These are phyloP conservation scores for Trebouxia sp. DNA, from an alignment of 139 green algal genomes.

Conservation along the genomic window DNA sequence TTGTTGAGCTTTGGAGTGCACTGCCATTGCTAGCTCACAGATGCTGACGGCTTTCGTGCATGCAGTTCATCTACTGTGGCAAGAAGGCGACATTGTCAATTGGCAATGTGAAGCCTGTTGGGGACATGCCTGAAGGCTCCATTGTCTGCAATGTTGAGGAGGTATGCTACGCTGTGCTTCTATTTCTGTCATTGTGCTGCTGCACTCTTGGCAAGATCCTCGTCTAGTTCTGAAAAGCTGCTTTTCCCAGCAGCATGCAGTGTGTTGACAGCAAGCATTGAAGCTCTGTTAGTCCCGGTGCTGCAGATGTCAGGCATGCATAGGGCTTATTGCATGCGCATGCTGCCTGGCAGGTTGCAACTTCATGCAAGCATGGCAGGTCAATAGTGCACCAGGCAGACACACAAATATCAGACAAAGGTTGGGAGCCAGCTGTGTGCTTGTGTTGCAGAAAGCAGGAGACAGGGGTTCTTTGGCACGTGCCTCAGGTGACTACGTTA, in stretches of 20 bases:
- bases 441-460: conserved; percentile 70
- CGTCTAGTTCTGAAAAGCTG: too few species aligned
- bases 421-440: neutral
- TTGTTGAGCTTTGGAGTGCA: too few species aligned
- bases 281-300: neutral
- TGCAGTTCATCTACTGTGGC: conserved; percentile 95
- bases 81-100: conserved; percentile 95
- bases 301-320: neutral
- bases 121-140: conserved; percentile 97
- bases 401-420: neutral
- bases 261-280: neutral
- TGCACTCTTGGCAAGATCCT: too few species aligned
- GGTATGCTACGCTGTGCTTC: conserved; percentile 39
- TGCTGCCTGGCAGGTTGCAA: neutral
- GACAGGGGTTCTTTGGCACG: conserved; percentile 93
- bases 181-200: neutral
- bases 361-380: too few species aligned
- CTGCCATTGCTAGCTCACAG: too few species aligned
- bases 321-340: neutral
- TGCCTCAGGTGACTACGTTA: conserved; percentile 95
- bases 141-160: conserved; percentile 99
- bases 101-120: conserved; percentile 97
- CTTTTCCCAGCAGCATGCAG: neutral
- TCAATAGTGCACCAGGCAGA: too few species aligned
- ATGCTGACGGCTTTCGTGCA: neutral